These are phyloP conservation scores for Boletellus sp. DNA, from an alignment of 768 basidiomycete genomes.

Conservation along the genomic window DNA sequence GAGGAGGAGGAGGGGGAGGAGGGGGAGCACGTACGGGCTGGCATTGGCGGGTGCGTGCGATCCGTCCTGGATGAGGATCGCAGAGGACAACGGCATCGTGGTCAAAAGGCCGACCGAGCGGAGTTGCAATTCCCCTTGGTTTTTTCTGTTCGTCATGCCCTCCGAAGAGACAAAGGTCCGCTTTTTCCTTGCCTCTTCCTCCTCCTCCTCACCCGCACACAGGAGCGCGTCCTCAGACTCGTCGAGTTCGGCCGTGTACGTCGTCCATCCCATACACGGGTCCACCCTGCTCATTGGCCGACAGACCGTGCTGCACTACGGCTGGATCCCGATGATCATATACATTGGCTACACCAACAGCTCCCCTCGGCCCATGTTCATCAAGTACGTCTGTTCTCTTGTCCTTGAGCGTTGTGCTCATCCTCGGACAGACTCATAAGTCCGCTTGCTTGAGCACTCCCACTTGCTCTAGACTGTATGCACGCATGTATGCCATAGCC, in stretches of 20 bases:
- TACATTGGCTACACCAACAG: conserved; percentile 92
- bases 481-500: conserved; percentile 29
- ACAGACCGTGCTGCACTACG: conserved; percentile 88
- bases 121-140: conserved; percentile 28
- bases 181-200: not conserved
- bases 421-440: conserved; percentile 71
- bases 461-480: conserved; percentile 15
- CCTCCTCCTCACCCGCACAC: not conserved
- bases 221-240: conserved; percentile 78
- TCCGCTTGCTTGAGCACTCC: conserved; percentile 69
- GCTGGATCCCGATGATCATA: conserved; percentile 96
- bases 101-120: conserved; percentile 19
- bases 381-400: conserved; percentile 68
- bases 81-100: conserved; percentile 51
- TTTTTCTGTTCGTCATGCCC: conserved; percentile 52
- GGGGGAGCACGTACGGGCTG: conserved; percentile 31
- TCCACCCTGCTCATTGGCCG: conserved; percentile 2
- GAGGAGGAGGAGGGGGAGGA: not conserved
- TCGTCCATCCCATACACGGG: conserved; percentile 8
- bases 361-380: conserved; percentile 90
- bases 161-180: conserved; percentile 88
- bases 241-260: conserved; percentile 80
- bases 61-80: conserved; percentile 38
- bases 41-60: conserved; percentile 27
- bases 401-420: not conserved